phyloP scores from a whole-genome alignment of 2,329 filamentous ascomycete genomes.

The Nothopassalora personata region DNA sequence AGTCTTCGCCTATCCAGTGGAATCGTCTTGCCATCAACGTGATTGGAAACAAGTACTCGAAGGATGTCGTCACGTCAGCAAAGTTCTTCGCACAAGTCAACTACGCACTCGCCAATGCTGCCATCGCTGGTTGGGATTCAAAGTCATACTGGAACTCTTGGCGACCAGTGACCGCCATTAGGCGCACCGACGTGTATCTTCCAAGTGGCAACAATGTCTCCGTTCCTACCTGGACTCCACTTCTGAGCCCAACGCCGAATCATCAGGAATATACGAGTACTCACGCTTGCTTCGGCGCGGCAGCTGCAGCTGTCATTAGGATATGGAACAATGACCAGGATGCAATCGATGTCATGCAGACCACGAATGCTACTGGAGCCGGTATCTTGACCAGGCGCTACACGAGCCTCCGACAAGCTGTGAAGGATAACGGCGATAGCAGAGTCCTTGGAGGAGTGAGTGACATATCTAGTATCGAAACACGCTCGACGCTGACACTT shows the following conservation, averaged over 20 bases:
- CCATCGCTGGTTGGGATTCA: conserved; percentile 26
- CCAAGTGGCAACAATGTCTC: conserved; percentile 21
- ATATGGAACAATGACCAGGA: conserved; percentile 21
- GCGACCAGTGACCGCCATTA: conserved; percentile 25
- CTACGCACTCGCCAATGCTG: conserved; percentile 29
- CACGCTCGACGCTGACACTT: not conserved
- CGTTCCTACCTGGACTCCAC: conserved; percentile 23
- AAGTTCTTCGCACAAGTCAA: conserved; percentile 30
- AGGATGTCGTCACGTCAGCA: conserved; percentile 23
- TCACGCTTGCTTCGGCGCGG: conserved; percentile 27
- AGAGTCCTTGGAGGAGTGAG: conserved; percentile 25
- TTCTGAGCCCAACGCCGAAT: conserved; percentile 25
- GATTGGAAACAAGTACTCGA: conserved; percentile 21
- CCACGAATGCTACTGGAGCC: conserved; percentile 27
- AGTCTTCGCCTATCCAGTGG: conserved; percentile 26
- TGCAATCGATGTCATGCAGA: conserved; percentile 19
- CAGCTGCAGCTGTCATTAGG: conserved; percentile 25
- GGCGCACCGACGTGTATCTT: conserved; percentile 20
- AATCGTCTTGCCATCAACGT: conserved; percentile 26
- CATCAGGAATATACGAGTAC: conserved; percentile 30
- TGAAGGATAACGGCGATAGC: conserved; percentile 28
- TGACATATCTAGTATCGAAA: not conserved
- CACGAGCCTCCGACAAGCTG: conserved; percentile 26
- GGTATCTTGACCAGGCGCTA: conserved; percentile 24
- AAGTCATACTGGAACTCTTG: conserved; percentile 27